A percentile compares a stretch with the other conserved stretches of the same genome.
phyloP scores from a whole-genome alignment of 257 asterid species.

The Plectranthus barbatus region DNA sequence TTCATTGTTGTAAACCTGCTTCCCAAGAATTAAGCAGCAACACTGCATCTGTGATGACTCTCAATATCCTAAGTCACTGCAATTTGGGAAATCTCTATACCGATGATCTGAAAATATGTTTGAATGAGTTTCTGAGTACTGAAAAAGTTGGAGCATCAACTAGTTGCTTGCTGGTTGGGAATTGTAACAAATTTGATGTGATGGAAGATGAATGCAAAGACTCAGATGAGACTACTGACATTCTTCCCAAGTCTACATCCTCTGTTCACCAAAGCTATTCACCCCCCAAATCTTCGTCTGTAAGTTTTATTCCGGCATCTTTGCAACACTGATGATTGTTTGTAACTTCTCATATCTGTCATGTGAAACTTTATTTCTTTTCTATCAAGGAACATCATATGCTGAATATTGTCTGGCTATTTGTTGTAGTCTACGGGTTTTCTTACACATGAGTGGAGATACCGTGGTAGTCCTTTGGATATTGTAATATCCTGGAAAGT shows the following conservation, averaged over 20 bases:
- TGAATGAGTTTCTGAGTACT: slow-evolving; percentile 20
- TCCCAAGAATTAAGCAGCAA: slow-evolving; percentile 16
- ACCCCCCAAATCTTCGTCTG: slow-evolving; percentile 21
- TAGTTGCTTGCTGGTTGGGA: slow-evolving; percentile 1
- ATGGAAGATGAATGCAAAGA: slow-evolving; percentile 16
- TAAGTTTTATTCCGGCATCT: slow-evolving; percentile 20
- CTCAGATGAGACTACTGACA: background rate
- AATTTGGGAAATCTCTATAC: slow-evolving; percentile 9
- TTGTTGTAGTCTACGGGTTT: background rate
- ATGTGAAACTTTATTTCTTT: background rate
- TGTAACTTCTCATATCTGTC: background rate
- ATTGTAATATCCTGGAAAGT: background rate
- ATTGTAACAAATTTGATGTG: background rate
- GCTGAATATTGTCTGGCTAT: background rate
- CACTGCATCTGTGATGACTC: slow-evolving; percentile 15
- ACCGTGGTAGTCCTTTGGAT: background rate
- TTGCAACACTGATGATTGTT: background rate
- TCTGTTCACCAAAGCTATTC: slow-evolving; percentile 10
- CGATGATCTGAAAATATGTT: slow-evolving; percentile 23
- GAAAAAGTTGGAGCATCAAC: slow-evolving; percentile 11
- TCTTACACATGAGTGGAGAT: background rate
- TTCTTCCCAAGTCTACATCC: slow-evolving; percentile 2
- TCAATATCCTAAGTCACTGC: slow-evolving; percentile 1
- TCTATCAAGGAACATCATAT: background rate
- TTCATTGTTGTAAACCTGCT: slow-evolving; percentile 8